Evolutionary conservation across 805 yeast species (phyloP), one percentile per base, ranked within the genome.

Genomic region (Starmerella davenportii): DNA sequence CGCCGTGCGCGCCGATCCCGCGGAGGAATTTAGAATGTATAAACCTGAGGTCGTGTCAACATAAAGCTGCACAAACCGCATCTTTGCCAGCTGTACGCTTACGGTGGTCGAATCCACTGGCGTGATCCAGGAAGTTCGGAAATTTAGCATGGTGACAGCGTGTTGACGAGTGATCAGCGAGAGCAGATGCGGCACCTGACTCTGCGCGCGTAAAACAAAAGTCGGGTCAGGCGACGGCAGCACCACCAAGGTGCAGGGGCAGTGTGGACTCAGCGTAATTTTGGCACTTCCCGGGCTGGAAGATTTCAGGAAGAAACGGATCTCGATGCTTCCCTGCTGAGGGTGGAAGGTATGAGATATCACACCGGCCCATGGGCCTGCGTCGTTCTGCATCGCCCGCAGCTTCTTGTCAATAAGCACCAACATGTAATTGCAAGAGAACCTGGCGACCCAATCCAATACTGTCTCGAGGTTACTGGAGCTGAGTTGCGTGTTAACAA

Each of bases 381-480:
- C 44, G 2, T 39, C 43, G 40, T 59, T 57, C 39, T 62, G 62
- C 45, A 76, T 55, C 17, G 63, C 64, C 24, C 62, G 60, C 41
- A 79, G 55, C 49, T 76, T 79, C 34, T 68, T 61, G 36, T 76
- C 72, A 3, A 79, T 58, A 16, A 72, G 53, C 44, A 74, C 69
- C 11, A 79, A 60, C 50, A 76, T 76, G 59, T 72, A 74, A 19
- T 74, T 68, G n/a, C 70, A 68, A 14, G 80, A 60, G 51, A 73
- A 76, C 38, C 64, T 62, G 42, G 72, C 72, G 32, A 79, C 56
- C 51, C 75, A 60, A 28, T 64, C 69, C 46, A 74, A 70, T 15
- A 79, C 57, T 2, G 74, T 76, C 0, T 48, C 42, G 20, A 79
- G 59, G 0, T 74, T 70, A 7, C 53, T 49, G 18, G 51, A 58